Evolutionary conservation across 805 yeast genomes (phyloP).

Genomic region (Kodamaea kaohsiungensis): DNA sequence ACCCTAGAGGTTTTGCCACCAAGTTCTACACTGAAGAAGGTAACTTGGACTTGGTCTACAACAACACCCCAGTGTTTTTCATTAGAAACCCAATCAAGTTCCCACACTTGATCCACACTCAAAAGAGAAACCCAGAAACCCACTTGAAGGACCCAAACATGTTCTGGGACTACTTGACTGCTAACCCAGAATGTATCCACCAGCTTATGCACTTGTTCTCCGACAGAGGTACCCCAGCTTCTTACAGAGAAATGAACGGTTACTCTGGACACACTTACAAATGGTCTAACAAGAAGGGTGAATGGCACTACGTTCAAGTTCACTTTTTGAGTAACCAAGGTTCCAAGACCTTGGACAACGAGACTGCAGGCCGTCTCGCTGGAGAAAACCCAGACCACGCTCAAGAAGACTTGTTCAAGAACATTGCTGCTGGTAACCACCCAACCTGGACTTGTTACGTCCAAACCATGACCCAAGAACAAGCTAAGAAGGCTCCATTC

Average conservation of each 20-base stretch:
- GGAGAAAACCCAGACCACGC: slow-evolving; percentile 84
- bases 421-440: slow-evolving; percentile 72
- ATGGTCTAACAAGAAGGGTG: slow-evolving; percentile 74
- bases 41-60: slow-evolving; percentile 69
- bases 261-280: slow-evolving; percentile 84
- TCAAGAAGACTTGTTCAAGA: slow-evolving; percentile 75
- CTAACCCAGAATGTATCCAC: slow-evolving; percentile 73
- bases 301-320: slow-evolving; percentile 77
- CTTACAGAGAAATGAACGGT: slow-evolving; percentile 78
- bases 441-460: slow-evolving; percentile 87
- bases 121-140: slow-evolving; percentile 70
- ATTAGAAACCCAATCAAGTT: slow-evolving; percentile 65
- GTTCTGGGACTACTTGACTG: slow-evolving; percentile 82
- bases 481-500: slow-evolving; percentile 73
- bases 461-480: slow-evolving; percentile 83
- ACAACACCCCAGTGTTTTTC: slow-evolving; percentile 70
- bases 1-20: slow-evolving; percentile 69
- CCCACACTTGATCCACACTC: slow-evolving; percentile 67
- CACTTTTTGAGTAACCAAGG: slow-evolving; percentile 72
- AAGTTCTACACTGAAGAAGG: slow-evolving; percentile 71
- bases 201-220: slow-evolving; percentile 73
- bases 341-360: slow-evolving; percentile 51
- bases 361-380: slow-evolving; percentile 65
- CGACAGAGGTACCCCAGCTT: slow-evolving; percentile 81
- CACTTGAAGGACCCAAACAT: slow-evolving; percentile 76